phyloP scores from a whole-genome alignment of 148 eudicot species.

The Beta vulgaris region DNA sequence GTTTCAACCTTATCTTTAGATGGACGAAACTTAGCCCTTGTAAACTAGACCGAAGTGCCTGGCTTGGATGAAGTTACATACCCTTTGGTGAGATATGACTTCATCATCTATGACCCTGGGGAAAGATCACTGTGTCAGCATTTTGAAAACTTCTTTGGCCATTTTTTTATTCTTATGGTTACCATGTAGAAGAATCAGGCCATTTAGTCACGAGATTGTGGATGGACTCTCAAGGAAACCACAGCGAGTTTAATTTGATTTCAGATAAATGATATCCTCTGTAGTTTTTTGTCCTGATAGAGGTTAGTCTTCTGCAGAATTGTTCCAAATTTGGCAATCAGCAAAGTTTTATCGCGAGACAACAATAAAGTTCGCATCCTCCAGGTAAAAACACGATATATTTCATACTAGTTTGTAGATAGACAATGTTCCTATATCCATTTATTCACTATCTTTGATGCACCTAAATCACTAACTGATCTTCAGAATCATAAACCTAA shows the following conservation, averaged over 20 bases:
- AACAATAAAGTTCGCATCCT: constrained; percentile 91
- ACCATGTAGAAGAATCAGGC: neutral
- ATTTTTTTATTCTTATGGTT: neutral
- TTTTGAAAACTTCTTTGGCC: neutral
- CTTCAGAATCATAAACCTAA: neutral
- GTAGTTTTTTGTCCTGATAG: constrained; percentile 13
- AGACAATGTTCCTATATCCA: neutral
- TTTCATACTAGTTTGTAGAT: neutral
- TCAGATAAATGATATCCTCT: neutral
- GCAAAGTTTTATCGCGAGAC: constrained; percentile 79
- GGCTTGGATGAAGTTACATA: neutral
- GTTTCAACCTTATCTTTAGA: neutral
- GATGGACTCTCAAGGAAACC: neutral
- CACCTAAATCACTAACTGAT: neutral
- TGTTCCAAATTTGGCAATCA: constrained; percentile 96
- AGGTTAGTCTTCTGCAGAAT: constrained; percentile 50
- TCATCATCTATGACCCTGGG: neutral
- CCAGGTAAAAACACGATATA: constrained; percentile 48
- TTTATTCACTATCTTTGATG: neutral
- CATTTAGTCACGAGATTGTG: neutral
- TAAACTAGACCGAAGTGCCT: neutral
- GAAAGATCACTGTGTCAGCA: neutral
- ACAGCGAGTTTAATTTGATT: neutral
- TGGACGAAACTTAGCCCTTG: neutral
- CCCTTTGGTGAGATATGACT: neutral